Conservation (phyloP, 1,139 yeast genomes). For the Pichia sp. region DNA sequence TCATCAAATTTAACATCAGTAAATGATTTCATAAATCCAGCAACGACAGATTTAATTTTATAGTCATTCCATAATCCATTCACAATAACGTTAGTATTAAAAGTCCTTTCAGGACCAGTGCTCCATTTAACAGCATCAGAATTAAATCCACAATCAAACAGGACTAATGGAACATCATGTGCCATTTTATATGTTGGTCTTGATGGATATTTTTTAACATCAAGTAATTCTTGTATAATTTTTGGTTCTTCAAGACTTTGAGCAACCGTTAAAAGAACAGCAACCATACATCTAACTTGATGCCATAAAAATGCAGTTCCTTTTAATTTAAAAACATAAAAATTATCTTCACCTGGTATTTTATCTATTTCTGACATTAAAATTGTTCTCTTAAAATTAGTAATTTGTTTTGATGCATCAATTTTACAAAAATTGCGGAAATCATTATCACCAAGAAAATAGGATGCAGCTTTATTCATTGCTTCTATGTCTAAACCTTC, state of each 20-base stretch:
- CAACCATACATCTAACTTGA: slow-evolving; percentile 95
- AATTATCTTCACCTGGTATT: slow-evolving; percentile 30
- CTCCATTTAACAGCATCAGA: slow-evolving; percentile 59
- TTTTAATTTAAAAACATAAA: slow-evolving; percentile 66
- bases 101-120: slow-evolving; percentile 16
- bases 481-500: slow-evolving; percentile 51
- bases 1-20: slow-evolving; percentile 28
- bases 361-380: slow-evolving; percentile 44
- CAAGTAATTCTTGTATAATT: slow-evolving; percentile 52
- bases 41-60: slow-evolving; percentile 31
- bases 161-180: slow-evolving; percentile 79
- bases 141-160: slow-evolving; percentile 80
- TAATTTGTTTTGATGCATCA: slow-evolving; percentile 89
- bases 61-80: slow-evolving; percentile 31
- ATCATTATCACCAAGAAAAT: slow-evolving; percentile 73
- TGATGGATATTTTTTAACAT: slow-evolving; percentile 52
- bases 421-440: slow-evolving; percentile 91
- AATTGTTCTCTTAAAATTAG: slow-evolving; percentile 61
- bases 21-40: slow-evolving; percentile 32
- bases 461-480: slow-evolving; percentile 66
- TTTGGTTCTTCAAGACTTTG: slow-evolving; percentile 62
- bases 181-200: slow-evolving; percentile 90
- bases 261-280: slow-evolving; percentile 72
- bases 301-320: slow-evolving; percentile 98
- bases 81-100: slow-evolving; percentile 21